Percentiles rank a stretch among this genome's conserved stretches.
Conservation (phyloP, 1,284 basidiomycete species). For the Ganoderma multipileum region DNA sequence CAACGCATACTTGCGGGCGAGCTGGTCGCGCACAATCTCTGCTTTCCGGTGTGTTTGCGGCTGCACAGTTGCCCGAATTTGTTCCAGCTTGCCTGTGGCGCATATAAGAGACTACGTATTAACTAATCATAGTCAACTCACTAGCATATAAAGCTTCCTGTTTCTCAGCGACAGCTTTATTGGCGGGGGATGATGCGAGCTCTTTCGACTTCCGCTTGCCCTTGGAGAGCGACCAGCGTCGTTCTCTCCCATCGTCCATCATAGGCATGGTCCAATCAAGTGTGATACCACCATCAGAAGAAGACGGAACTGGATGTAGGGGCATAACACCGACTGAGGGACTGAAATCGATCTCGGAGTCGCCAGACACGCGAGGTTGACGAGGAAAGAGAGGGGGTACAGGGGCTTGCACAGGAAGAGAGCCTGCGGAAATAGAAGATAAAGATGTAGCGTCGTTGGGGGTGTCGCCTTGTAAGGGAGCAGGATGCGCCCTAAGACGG, state of each 20-base stretch:
- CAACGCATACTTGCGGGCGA: constrained; percentile 66
- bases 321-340: constrained; percentile 59
- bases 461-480: constrained; percentile 35
- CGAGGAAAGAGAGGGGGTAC: constrained; percentile 25
- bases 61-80: constrained; percentile 57
- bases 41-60: constrained; percentile 67
- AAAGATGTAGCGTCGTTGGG: constrained; percentile 37
- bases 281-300: constrained; percentile 68
- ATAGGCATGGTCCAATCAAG: constrained; percentile 68
- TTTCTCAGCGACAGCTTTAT: constrained; percentile 47
- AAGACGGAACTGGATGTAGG: constrained; percentile 65
- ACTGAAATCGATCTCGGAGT: constrained; percentile 72
- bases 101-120: constrained; percentile 25
- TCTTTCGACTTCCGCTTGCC: constrained; percentile 68
- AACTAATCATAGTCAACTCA: constrained; percentile 28
- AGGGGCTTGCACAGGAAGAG: constrained; percentile 37
- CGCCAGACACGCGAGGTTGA: constrained; percentile 32
- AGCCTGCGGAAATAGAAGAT: constrained; percentile 38
- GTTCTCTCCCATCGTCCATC: constrained; percentile 65
- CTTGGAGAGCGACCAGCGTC: constrained; percentile 65
- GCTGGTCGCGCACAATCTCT: constrained; percentile 68
- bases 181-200: constrained; percentile 45
- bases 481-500: constrained; percentile 52
- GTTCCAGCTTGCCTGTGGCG: constrained; percentile 61
- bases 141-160: constrained; percentile 40